Base-by-base conservation (phyloP, 2,329 filamentous ascomycete species). In the Penicillium crustosum region DNA sequence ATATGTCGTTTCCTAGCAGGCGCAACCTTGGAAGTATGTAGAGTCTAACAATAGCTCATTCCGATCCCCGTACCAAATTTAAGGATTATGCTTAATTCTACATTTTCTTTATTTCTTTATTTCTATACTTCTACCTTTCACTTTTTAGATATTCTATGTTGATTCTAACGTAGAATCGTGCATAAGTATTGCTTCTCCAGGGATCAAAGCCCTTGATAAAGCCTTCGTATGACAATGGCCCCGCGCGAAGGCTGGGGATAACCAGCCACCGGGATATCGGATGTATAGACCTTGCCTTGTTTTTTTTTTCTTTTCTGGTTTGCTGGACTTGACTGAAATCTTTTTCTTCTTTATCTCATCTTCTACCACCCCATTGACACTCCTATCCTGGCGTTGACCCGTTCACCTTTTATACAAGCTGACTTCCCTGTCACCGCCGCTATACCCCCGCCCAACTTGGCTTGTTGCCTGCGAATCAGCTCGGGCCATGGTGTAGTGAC, bases 261-360 rank as follows among this genome's bases (percentile, higher is more conserved):
- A 63, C 68, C 66, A 69, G 68, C 70, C 68, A 70, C 69, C 70
- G 58, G 61, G 55, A 63, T 69, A 65, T 62, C 50, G 50, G 50
- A 47, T 53, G 59, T 62, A 66, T 64, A 61, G 58, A 57, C 42
- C 49, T 59, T 53, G 25, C 43, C 53, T 54, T 39, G 35, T 5
- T 48, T 39, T 53, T 35, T 44, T 31, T 31, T 43, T 21, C 2
- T 35, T 35, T 49, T 43, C 49, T 21, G 29, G 10, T n/a, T 42
- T 52, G 38, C 17, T 49, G 36, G 21, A 8, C 35, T 51, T 36
- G 21, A 43, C 36, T 43, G 29, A 48, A 53, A 44, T 54, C 21
- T 41, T 33, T 4, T 52, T 51, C 44, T 29, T 43, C 43, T 50
- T 44, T 25, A 25, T 43, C 43, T 44, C n/a, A 43, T 53, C 39